Base-by-base conservation (phyloP, 2,329 filamentous ascomycete species). In the Madurella fahalii region DNA sequence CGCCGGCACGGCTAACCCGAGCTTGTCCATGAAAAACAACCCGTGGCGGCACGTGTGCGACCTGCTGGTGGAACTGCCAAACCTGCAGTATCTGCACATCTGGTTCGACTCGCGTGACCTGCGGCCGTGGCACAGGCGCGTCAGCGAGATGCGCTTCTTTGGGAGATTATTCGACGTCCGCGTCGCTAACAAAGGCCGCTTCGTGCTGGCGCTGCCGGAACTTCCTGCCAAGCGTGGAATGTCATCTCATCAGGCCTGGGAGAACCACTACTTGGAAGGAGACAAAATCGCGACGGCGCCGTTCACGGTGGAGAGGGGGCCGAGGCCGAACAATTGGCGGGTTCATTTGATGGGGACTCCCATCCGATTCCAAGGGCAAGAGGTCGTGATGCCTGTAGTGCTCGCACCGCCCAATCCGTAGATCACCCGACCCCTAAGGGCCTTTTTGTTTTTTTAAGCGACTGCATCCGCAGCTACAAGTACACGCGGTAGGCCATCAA, bases 31-130 rank as follows among this genome's bases (percentile, higher is more conserved):
- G 34, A 34, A 43, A 20, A 54, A 63, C 51, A 66, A 67, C 53
- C 62, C 60, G 2, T 70, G 67, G 68, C 58, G 62, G 47, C 57
- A 54, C 1, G 58, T 69, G 1, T 66, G 67, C 58, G 51, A 53
- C 47, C 49, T 17, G 5, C 45, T 68, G 1, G 57, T 46, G 11
- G 25, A 49, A 11, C 46, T 64, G 11, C 52, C 53, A 5, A 40
- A 41, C 5, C 61, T 70, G 20, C 61, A 61, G 13, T 40, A 50
- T 15, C 61, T 70, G 31, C 61, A 57, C 50, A 32, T 69, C 43
- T 68, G 65, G 59, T 55, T 67, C 40, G 64, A 69, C 56, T 61
- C 63, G 32, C 50, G 59, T 42, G 65, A 69, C 55, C 60, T 67
- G 42, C 59, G 65, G 9, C 62, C 62, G 1, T 70, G 68, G 68